Evolutionary conservation across 208 protist genomes (phyloP).

Genomic region (Acanthamoeba healyi): DNA sequence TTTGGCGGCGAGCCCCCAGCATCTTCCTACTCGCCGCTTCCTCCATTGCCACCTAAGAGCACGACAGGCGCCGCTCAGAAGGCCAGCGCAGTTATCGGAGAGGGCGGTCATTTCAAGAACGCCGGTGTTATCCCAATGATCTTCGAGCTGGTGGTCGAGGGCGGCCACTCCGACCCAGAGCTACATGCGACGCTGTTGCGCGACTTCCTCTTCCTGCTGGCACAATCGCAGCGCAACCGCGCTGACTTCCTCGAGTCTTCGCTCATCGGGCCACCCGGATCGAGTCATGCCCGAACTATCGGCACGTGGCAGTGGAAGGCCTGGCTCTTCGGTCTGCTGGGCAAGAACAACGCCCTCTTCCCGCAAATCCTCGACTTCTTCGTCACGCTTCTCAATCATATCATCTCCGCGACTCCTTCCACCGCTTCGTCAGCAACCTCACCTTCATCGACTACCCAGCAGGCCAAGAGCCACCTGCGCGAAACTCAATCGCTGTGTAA

Average conservation of each 20-base stretch:
- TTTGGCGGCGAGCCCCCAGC: background rate
- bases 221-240: conserved; percentile 39
- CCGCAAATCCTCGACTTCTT: conserved; percentile 53
- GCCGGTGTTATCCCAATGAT: conserved; percentile 44
- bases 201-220: conserved; percentile 60
- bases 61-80: background rate
- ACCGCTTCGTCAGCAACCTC: background rate
- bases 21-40: conserved; percentile 43
- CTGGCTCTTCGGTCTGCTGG: conserved; percentile 64
- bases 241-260: conserved; percentile 28
- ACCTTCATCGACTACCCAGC: background rate
- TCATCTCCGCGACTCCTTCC: background rate
- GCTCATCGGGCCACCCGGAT: background rate
- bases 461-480: conserved; percentile 56
- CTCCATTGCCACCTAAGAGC: background rate
- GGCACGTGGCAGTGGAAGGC: conserved; percentile 72
- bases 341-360: conserved; percentile 63
- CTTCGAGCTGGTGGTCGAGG: conserved; percentile 71
- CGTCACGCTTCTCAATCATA: conserved; percentile 62
- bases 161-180: background rate
- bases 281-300: background rate
- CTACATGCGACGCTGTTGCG: conserved; percentile 18
- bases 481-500: conserved; percentile 67
- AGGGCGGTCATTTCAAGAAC: conserved; percentile 26
- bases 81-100: background rate